These are phyloP conservation scores for Tolypocladium endophyticum DNA, from an alignment of 2,329 filamentous ascomycete genomes.

Conservation along the genomic window DNA sequence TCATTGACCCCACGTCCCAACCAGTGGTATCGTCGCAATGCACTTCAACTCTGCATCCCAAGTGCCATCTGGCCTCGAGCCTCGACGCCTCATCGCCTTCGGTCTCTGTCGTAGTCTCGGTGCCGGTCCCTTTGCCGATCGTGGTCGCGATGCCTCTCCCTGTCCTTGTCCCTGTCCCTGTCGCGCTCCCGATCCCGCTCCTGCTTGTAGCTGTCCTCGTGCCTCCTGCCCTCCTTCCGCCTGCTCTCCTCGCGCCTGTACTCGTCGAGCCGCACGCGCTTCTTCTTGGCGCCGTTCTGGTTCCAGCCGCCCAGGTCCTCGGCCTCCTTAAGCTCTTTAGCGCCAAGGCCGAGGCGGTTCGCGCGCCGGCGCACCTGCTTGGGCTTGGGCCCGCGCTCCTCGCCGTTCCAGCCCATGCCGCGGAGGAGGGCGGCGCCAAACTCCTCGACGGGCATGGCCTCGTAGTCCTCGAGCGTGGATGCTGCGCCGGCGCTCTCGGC, in stretches of 20 bases:
- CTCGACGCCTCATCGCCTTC: constrained; percentile 3
- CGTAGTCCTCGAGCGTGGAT: constrained; percentile 74
- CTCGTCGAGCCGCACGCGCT: constrained; percentile 36
- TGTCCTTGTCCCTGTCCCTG: constrained; percentile 19
- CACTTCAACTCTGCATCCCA: not conserved
- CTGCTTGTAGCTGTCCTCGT: constrained; percentile 36
- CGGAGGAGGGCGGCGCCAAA: constrained; percentile 85
- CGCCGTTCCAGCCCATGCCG: constrained; percentile 90
- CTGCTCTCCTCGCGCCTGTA: constrained; percentile 34
- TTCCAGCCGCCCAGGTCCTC: constrained; percentile 76
- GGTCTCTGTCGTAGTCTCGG: constrained; percentile 7
- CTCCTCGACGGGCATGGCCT: constrained; percentile 82
- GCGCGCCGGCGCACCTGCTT: constrained; percentile 63
- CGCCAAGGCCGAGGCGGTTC: constrained; percentile 78
- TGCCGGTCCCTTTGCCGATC: constrained; percentile 9
- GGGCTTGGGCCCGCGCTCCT: constrained; percentile 37
- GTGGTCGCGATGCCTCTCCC: constrained; percentile 23
- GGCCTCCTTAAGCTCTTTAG: constrained; percentile 63
- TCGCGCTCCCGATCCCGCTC: constrained; percentile 33
- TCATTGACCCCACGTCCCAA: not conserved
- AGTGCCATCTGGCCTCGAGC: not conserved
- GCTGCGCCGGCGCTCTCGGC: constrained; percentile 62
- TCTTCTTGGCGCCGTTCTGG: constrained; percentile 48
- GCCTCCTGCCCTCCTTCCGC: constrained; percentile 29
- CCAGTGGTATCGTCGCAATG: not conserved